phyloP scores from a whole-genome alignment of 495 filamentous ascomycete genomes.

The Penicillium canariense region DNA sequence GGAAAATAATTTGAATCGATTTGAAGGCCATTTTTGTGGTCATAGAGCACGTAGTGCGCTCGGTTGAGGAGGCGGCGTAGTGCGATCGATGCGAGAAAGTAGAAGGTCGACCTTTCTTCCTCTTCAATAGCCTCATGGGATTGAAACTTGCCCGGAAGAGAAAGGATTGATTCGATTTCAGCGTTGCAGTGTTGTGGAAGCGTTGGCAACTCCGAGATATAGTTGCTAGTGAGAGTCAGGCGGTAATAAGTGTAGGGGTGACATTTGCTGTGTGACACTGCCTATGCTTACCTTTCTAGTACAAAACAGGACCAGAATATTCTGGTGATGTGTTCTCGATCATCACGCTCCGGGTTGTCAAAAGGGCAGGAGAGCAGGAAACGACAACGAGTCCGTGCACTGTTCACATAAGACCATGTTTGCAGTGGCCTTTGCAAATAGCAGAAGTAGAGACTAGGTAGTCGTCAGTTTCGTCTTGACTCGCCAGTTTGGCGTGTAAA shows the following conservation, averaged over 20 bases:
- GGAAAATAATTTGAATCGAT: conserved; percentile 39
- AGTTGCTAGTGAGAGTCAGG: too few species aligned
- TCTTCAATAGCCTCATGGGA: conserved; percentile 18
- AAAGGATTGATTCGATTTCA: conserved; percentile 42
- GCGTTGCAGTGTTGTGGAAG: conserved; percentile 44
- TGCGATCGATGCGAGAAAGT: conserved; percentile 38
- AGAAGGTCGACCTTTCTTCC: conserved; percentile 27
- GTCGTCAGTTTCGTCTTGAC: not conserved
- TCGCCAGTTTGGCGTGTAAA: not conserved
- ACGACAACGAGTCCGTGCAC: conserved; percentile 17
- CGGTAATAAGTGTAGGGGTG: not conserved
- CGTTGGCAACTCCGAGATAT: conserved; percentile 35
- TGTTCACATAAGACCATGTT: conserved; percentile 19
- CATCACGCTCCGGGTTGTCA: conserved; percentile 13
- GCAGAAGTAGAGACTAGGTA: conserved; percentile 14
- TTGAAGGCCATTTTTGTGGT: conserved; percentile 22
- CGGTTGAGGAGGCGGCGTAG: conserved; percentile 38
- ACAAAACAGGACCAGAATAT: conserved; percentile 53
- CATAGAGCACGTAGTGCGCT: conserved; percentile 31
- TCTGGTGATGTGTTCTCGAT: conserved; percentile 40
- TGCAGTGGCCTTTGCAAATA: conserved; percentile 19
- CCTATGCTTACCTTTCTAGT: conserved; percentile 33
- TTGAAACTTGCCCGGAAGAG: conserved; percentile 32
- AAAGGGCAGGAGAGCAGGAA: conserved; percentile 19
- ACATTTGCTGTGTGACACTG: not conserved